phyloP scores from a whole-genome alignment of 2,329 filamentous ascomycete species.

The Phialemoniopsis sp. region DNA sequence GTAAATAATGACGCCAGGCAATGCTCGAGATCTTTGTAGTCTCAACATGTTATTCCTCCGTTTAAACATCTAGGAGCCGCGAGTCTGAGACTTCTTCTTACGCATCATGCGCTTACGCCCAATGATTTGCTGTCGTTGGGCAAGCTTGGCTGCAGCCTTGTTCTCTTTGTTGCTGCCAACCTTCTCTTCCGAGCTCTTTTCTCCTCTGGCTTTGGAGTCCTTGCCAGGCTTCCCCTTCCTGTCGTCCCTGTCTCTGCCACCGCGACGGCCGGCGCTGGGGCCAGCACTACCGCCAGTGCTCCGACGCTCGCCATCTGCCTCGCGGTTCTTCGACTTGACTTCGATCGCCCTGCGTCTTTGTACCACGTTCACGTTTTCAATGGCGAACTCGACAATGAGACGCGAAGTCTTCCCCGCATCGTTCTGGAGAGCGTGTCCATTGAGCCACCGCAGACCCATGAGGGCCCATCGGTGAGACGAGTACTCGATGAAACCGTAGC shows the following conservation, averaged over 20 bases:
- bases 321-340: constrained; percentile 23
- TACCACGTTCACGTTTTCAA: constrained; percentile 97
- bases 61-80: constrained; percentile 10
- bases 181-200: constrained; percentile 1
- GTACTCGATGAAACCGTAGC: constrained; percentile 98
- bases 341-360: constrained; percentile 67
- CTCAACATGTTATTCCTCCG: no score
- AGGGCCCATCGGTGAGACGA: constrained; percentile 88
- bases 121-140: constrained; percentile 70
- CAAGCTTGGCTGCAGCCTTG: constrained; percentile 26
- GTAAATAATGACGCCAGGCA: no score
- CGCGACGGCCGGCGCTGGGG: neutral
- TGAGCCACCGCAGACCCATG: constrained; percentile 92
- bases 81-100: constrained; percentile 54
- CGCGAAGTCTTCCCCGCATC: constrained; percentile 76
- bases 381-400: constrained; percentile 93
- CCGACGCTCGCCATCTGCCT: constrained; percentile 5
- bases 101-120: constrained; percentile 78
- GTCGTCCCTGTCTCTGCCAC: no score
- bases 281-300: constrained; percentile 5
- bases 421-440: constrained; percentile 64
- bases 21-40: no score
- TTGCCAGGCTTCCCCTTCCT: no score
- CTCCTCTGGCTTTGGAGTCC: no score
- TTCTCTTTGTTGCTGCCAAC: constrained; percentile 11